Evolutionary conservation across 108 stramenopile species (phyloP).

Genomic region (Conticribra guillardii): DNA sequence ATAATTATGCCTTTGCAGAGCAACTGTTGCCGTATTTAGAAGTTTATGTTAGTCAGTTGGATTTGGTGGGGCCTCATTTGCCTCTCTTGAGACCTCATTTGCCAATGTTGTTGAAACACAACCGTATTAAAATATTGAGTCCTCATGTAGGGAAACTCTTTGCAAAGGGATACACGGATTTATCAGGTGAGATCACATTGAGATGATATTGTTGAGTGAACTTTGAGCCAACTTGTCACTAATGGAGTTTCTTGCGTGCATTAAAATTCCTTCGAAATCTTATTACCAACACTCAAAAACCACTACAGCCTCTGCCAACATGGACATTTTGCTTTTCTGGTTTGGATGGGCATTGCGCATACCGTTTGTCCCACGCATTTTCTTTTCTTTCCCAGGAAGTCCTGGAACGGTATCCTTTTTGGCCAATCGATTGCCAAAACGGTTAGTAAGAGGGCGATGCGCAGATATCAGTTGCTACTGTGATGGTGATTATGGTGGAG

Average conservation of each 20-base stretch:
- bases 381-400: conserved; percentile 65
- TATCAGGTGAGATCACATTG: conserved; percentile 36
- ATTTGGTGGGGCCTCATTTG: conserved; percentile 69
- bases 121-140: conserved; percentile 66
- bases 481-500: conserved; percentile 64
- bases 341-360: conserved; percentile 76
- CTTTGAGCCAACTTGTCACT: background rate
- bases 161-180: conserved; percentile 63
- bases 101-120: conserved; percentile 60
- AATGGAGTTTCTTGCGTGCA: background rate
- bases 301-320: conserved; percentile 60
- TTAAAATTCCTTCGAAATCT: too few relatives aligned
- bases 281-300: too few relatives aligned
- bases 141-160: conserved; percentile 65
- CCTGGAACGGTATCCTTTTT: conserved; percentile 60
- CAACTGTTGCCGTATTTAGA: conserved; percentile 71
- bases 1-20: conserved; percentile 64
- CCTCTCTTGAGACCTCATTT: conserved; percentile 74
- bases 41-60: conserved; percentile 60
- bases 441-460: conserved; percentile 64
- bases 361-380: conserved; percentile 53
- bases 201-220: background rate
- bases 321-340: conserved; percentile 77
- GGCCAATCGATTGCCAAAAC: conserved; percentile 69
- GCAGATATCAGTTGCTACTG: conserved; percentile 55